These are phyloP conservation scores for Fusarium xylarioides DNA, from an alignment of 2,329 filamentous ascomycete genomes.

Conservation along the genomic window DNA sequence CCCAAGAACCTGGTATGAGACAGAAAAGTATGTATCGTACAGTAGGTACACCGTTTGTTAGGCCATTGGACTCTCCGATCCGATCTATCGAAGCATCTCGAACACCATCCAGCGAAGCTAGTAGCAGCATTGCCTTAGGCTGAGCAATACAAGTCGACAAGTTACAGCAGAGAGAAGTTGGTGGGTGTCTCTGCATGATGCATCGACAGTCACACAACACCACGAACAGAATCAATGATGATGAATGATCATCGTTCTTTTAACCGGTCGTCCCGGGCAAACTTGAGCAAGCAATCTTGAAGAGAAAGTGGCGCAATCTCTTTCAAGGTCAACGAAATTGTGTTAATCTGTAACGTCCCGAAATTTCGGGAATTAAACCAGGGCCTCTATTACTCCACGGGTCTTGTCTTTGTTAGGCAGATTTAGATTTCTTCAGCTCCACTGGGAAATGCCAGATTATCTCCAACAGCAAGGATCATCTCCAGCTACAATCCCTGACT, in stretches of 20 bases:
- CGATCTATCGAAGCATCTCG: constrained; percentile 27
- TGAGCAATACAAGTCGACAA: constrained; percentile 8
- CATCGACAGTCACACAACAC: constrained; percentile 15
- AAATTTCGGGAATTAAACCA: constrained; percentile 33
- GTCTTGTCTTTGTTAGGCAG: constrained; percentile 13
- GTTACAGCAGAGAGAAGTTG: not conserved
- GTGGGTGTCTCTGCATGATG: constrained; percentile 17
- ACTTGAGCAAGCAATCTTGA: not conserved
- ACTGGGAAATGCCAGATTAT: constrained; percentile 15
- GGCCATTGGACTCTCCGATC: constrained; percentile 15
- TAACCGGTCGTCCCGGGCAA: constrained; percentile 19
- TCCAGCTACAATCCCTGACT: not conserved
- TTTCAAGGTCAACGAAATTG: not conserved
- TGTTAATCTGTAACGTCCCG: constrained; percentile 31
- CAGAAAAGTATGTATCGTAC: not conserved
- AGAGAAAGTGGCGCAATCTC: constrained; percentile 34
- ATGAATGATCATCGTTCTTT: constrained; percentile 1
- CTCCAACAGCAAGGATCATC: constrained; percentile 13
- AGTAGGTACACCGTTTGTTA: constrained; percentile 3
- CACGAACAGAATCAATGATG: not conserved
- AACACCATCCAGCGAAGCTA: constrained; percentile 11
- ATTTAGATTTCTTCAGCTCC: constrained; percentile 14
- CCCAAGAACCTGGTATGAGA: constrained; percentile 9
- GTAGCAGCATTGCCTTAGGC: not conserved
- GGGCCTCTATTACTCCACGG: constrained; percentile 19